Conservation (phyloP, 768 basidiomycete species). For the Agrocybe praecox region DNA sequence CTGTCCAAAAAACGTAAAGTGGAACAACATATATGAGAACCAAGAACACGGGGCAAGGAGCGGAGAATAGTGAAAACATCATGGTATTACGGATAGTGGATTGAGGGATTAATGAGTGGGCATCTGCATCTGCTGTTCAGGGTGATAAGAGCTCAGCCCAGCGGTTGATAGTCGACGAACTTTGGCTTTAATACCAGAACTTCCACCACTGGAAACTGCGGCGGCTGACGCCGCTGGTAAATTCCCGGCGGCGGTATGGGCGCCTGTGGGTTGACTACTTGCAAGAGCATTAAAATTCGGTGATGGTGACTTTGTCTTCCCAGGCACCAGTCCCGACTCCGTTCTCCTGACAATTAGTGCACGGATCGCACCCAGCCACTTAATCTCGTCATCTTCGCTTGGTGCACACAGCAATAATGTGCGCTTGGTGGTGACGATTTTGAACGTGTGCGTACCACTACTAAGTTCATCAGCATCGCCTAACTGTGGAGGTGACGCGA, state of each 20-base stretch:
- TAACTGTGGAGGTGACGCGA: constrained; percentile 35
- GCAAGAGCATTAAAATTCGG: constrained; percentile 13
- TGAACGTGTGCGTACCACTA: constrained; percentile 73
- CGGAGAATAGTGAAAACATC: not conserved
- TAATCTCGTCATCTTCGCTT: constrained; percentile 96
- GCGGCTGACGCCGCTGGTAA: not conserved
- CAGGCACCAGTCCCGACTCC: constrained; percentile 51
- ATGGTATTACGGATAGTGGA: not conserved
- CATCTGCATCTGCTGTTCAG: not conserved
- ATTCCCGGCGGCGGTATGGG: not conserved
- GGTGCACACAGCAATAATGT: constrained; percentile 91
- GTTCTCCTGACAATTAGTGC: constrained; percentile 83
- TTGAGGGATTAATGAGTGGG: not conserved
- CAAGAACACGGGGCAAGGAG: not conserved
- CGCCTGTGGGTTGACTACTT: not conserved
- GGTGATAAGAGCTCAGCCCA: not conserved
- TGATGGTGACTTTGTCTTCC: constrained; percentile 38
- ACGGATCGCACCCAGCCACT: constrained; percentile 94
- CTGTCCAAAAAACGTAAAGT: constrained; percentile 6
- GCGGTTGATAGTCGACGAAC: constrained; percentile 2
- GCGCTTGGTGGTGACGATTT: constrained; percentile 94
- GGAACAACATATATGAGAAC: not conserved
- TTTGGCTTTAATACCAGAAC: constrained; percentile 2
- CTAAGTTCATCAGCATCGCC: constrained; percentile 44
- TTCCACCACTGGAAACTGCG: not conserved